These are phyloP conservation scores for Hyphodiscus hymeniophilus DNA, from an alignment of 495 filamentous ascomycete genomes.

Conservation along the genomic window DNA sequence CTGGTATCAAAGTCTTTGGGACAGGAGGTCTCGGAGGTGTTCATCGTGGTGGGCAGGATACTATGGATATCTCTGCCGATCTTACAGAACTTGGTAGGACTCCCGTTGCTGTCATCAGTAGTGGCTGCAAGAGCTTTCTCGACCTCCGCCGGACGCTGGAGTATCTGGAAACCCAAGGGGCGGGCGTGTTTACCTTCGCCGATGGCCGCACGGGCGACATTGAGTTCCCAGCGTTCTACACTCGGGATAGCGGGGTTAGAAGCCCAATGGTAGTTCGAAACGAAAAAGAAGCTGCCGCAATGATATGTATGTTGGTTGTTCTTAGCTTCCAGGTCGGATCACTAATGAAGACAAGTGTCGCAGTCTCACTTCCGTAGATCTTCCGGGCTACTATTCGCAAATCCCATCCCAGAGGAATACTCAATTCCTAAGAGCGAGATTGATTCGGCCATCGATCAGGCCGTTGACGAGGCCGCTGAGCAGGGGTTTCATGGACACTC, in stretches of 20 bases:
- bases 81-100: constrained; percentile 92
- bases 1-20: constrained; percentile 88
- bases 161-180: constrained; percentile 90
- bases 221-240: constrained; percentile 87
- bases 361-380: constrained; percentile 44
- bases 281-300: constrained; percentile 75
- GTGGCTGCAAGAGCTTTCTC: constrained; percentile 91
- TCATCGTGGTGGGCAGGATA: constrained; percentile 78
- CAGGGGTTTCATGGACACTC: constrained; percentile 63
- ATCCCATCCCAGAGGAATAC: constrained; percentile 67
- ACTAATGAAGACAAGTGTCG: constrained; percentile 41
- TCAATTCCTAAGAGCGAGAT: constrained; percentile 68
- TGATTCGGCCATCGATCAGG: constrained; percentile 61
- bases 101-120: constrained; percentile 77
- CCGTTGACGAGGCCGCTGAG: constrained; percentile 61
- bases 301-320: constrained; percentile 53
- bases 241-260: constrained; percentile 69
- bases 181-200: constrained; percentile 78
- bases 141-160: constrained; percentile 88
- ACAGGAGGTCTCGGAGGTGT: constrained; percentile 83
- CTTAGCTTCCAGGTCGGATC: not conserved
- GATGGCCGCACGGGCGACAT: constrained; percentile 58
- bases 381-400: constrained; percentile 72
- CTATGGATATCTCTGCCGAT: constrained; percentile 92
- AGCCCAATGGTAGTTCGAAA: constrained; percentile 68